phyloP scores from a whole-genome alignment of 495 filamentous ascomycete genomes.

The Tirmania nivea region DNA sequence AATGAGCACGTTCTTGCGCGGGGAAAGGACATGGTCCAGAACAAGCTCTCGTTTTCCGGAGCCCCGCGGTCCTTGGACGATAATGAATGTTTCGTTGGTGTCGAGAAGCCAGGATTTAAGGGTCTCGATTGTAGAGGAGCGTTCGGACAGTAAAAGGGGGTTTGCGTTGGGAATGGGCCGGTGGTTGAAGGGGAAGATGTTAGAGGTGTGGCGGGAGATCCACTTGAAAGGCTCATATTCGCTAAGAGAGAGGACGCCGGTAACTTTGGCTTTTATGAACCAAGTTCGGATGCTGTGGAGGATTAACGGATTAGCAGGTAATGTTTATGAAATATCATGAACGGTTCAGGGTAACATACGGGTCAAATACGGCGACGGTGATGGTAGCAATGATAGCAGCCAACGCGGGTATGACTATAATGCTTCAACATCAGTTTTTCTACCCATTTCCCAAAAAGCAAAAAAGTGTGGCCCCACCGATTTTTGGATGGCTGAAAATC shows the following conservation, averaged over 20 bases:
- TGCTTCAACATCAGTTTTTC: background rate
- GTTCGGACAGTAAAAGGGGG: constrained; percentile 54
- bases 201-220: background rate
- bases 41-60: constrained; percentile 80
- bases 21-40: constrained; percentile 48
- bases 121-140: constrained; percentile 55
- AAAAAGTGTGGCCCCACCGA: constrained; percentile 18
- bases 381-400: constrained; percentile 63
- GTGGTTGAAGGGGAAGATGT: background rate
- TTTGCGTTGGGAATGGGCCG: background rate
- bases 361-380: constrained; percentile 82
- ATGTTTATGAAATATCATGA: background rate
- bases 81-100: constrained; percentile 75
- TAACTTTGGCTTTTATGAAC: constrained; percentile 73
- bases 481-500: constrained; percentile 69
- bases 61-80: constrained; percentile 77
- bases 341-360: constrained; percentile 15
- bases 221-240: constrained; percentile 19
- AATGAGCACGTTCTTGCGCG: constrained; percentile 52
- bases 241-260: constrained; percentile 46
- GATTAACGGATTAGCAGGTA: background rate
- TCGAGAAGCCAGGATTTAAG: constrained; percentile 74
- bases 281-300: constrained; percentile 43
- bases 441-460: background rate
- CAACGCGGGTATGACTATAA: constrained; percentile 47